phyloP scores from a whole-genome alignment of 1,284 basidiomycete species.

The Vanrija humicola region DNA sequence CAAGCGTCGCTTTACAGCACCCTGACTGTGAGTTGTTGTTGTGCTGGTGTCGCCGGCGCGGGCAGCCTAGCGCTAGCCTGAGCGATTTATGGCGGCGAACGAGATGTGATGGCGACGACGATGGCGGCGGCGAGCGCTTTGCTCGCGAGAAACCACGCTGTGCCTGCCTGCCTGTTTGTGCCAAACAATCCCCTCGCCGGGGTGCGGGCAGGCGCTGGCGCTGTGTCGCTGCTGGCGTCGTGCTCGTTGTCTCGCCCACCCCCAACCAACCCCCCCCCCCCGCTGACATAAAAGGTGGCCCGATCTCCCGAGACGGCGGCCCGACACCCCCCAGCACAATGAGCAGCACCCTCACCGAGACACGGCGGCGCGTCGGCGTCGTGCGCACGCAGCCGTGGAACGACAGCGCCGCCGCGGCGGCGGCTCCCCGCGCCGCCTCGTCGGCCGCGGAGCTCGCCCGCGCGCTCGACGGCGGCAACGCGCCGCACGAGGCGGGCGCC shows the following conservation, averaged over 20 bases:
- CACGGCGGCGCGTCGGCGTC: conserved; percentile 8
- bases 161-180: too few species aligned
- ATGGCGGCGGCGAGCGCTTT: too few species aligned
- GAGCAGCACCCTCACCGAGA: conserved; percentile 22
- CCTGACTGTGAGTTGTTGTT: conserved; percentile 3
- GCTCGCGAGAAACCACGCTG: too few species aligned
- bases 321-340: conserved; percentile 6
- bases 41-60: not conserved
- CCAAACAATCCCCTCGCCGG: too few species aligned
- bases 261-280: not conserved
- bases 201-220: too few species aligned
- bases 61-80: not conserved
- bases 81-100: too few species aligned
- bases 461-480: conserved; percentile 24
- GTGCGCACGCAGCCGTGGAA: conserved; percentile 16
- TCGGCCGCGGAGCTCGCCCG: conserved; percentile 29
- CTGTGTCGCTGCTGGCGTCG: not conserved
- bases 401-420: not conserved
- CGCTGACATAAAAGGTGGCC: conserved; percentile 23
- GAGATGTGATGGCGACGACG: too few species aligned
- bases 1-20: conserved; percentile 4
- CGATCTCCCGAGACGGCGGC: conserved; percentile 33
- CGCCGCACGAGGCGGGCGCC: not conserved
- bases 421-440: not conserved
- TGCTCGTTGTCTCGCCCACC: not conserved